Evolutionary conservation across 768 basidiomycete species (phyloP).

Genomic region (Tylopilus vinaceipallidus): DNA sequence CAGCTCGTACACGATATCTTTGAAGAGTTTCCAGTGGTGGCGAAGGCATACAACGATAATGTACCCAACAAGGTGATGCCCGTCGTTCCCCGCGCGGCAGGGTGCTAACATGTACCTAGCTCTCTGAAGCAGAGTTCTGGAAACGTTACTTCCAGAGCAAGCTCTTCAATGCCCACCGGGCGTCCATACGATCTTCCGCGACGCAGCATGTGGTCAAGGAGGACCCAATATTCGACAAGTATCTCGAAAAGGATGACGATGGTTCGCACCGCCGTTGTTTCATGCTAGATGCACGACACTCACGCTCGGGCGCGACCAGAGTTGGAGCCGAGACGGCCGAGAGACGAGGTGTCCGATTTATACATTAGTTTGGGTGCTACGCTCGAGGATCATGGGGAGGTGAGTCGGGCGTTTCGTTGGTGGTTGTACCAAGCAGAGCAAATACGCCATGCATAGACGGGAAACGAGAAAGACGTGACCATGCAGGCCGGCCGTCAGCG

Average conservation of each 20-base stretch:
- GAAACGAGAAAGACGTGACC: conserved; percentile 86
- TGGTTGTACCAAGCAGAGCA: background rate
- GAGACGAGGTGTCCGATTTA: conserved; percentile 65
- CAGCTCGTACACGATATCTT: conserved; percentile 95
- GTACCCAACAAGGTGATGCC: conserved; percentile 76
- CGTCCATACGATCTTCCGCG: conserved; percentile 85
- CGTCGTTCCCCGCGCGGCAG: background rate
- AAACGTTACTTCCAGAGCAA: conserved; percentile 95
- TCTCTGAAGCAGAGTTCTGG: conserved; percentile 94
- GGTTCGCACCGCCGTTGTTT: conserved; percentile 46
- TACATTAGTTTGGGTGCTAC: conserved; percentile 89
- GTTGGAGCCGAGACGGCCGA: conserved; percentile 70
- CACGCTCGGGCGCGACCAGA: conserved; percentile 39
- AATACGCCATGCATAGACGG: conserved; percentile 51
- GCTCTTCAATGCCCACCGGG: conserved; percentile 92
- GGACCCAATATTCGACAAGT: conserved; percentile 93
- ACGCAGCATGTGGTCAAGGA: conserved; percentile 83
- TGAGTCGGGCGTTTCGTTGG: conserved; percentile 27
- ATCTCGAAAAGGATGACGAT: conserved; percentile 94
- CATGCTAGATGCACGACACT: background rate
- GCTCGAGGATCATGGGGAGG: conserved; percentile 87
- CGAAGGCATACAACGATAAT: conserved; percentile 88
- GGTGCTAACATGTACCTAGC: conserved; percentile 41
- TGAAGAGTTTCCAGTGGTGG: conserved; percentile 95
- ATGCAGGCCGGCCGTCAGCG: conserved; percentile 94